Evolutionary conservation across 176 grass and related monocot genomes (phyloP).

Genomic region (Paspalum notatum): DNA sequence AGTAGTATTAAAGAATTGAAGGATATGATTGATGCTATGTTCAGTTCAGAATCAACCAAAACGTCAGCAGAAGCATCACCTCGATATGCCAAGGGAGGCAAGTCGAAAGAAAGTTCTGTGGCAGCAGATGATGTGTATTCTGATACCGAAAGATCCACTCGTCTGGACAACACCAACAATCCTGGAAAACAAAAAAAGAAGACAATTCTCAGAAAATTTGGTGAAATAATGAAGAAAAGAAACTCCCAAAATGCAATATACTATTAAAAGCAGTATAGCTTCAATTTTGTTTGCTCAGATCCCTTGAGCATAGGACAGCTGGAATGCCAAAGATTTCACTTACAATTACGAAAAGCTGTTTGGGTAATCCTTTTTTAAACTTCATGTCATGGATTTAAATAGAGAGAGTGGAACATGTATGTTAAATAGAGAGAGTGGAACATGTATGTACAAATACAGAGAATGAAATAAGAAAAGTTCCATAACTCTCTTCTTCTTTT

Average conservation of each 20-base stretch:
- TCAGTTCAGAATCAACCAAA: conserved; percentile 50
- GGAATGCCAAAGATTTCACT: not conserved
- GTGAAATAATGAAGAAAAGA: conserved; percentile 62
- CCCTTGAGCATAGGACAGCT: conserved; percentile 21
- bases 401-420: conserved; percentile 24
- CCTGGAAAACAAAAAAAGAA: conserved; percentile 59
- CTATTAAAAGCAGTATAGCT: conserved; percentile 32
- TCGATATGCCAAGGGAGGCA: conserved; percentile 32
- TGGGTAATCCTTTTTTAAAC: conserved; percentile 18
- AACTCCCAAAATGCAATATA: conserved; percentile 41
- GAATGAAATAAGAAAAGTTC: not conserved
- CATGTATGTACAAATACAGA: conserved; percentile 18
- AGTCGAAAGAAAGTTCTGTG: conserved; percentile 21
- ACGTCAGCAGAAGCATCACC: conserved; percentile 51
- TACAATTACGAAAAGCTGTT: conserved; percentile 28
- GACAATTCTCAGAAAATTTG: conserved; percentile 63
- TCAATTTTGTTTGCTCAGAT: conserved; percentile 28
- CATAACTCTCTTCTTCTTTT: not conserved
- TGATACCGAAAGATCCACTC: conserved; percentile 38
- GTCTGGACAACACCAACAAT: conserved; percentile 31
- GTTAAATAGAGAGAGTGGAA: conserved; percentile 16
- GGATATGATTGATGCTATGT: conserved; percentile 73
- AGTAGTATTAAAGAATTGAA: conserved; percentile 72
- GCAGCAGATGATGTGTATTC: conserved; percentile 47
- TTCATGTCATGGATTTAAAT: conserved; percentile 26